phyloP scores from a whole-genome alignment of 1,284 basidiomycete genomes.

The Ganoderma meredithae region DNA sequence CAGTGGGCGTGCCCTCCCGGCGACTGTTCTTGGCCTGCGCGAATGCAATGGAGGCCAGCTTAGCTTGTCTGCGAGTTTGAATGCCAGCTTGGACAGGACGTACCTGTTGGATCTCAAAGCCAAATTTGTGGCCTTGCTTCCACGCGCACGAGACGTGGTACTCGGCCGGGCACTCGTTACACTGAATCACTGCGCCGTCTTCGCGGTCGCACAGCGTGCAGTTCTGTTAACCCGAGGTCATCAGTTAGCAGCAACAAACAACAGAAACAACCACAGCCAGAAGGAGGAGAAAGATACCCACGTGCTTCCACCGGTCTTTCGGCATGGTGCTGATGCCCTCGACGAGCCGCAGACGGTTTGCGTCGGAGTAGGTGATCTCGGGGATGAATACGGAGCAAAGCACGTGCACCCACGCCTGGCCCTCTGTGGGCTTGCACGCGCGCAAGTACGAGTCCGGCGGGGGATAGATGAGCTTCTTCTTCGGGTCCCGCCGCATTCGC shows the following conservation, averaged over 20 bases:
- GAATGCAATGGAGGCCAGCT: conserved; percentile 1
- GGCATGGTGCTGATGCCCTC: conserved; percentile 89
- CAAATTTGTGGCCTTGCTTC: conserved; percentile 82
- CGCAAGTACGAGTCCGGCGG: conserved; percentile 78
- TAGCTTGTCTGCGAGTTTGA: conserved; percentile 1
- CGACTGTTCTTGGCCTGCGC: conserved; percentile 76
- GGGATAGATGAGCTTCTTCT: conserved; percentile 52
- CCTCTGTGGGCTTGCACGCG: conserved; percentile 93
- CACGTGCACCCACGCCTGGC: conserved; percentile 92
- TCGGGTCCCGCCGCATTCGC: conserved; percentile 56
- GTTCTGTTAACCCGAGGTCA: conserved; percentile 47
- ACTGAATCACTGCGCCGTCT: conserved; percentile 85
- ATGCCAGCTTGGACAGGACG: conserved; percentile 40
- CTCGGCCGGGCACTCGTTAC: conserved; percentile 81
- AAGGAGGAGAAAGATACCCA: conserved; percentile 45
- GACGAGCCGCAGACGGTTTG: conserved; percentile 73
- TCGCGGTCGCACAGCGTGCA: conserved; percentile 69
- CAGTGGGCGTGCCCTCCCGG: conserved; percentile 67
- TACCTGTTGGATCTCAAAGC: conserved; percentile 89
- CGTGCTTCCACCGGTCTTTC: conserved; percentile 67
- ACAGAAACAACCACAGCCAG: no score
- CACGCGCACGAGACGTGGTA: conserved; percentile 94
- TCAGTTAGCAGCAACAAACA: background rate
- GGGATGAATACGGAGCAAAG: conserved; percentile 90
- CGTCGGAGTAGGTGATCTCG: conserved; percentile 84